phyloP scores from a whole-genome alignment of 192 early-diverging fungal genomes.

The Coemansia sp. region DNA sequence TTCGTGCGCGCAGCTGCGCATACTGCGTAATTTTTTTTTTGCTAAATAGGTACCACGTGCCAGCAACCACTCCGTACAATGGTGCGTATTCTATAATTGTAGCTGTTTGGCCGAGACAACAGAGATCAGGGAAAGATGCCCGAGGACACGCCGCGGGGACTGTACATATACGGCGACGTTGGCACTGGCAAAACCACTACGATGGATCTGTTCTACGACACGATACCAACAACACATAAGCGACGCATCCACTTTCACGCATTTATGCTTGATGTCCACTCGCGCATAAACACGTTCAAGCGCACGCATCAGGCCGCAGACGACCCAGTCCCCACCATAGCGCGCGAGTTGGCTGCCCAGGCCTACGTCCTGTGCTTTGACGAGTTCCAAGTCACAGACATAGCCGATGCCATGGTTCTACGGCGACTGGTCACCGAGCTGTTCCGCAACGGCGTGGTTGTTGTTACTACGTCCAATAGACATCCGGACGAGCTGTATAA shows the following conservation, averaged over 20 bases:
- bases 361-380: constrained; percentile 94
- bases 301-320: constrained; percentile 48
- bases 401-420: constrained; percentile 96
- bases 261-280: constrained; percentile 96
- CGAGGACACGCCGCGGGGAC: constrained; percentile 25
- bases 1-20: constrained; percentile 1
- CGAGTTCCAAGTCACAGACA: constrained; percentile 95
- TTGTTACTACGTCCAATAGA: constrained; percentile 93
- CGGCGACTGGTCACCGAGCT: constrained; percentile 81
- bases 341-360: constrained; percentile 78
- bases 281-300: constrained; percentile 68
- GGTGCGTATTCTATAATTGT: constrained; percentile 11
- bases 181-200: constrained; percentile 95
- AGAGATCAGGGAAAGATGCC: neutral
- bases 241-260: constrained; percentile 94
- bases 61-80: constrained; percentile 1
- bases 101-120: constrained; percentile 22
- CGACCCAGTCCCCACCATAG: constrained; percentile 74
- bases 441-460: constrained; percentile 81
- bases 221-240: constrained; percentile 71
- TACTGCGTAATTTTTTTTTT: neutral
- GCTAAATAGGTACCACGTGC: constrained; percentile 2
- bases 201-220: constrained; percentile 95
- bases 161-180: constrained; percentile 70
- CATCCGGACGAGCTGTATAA: constrained; percentile 93